Conservation (phyloP, 2,329 filamentous ascomycete species). For the Penicillium sclerotigenum region DNA sequence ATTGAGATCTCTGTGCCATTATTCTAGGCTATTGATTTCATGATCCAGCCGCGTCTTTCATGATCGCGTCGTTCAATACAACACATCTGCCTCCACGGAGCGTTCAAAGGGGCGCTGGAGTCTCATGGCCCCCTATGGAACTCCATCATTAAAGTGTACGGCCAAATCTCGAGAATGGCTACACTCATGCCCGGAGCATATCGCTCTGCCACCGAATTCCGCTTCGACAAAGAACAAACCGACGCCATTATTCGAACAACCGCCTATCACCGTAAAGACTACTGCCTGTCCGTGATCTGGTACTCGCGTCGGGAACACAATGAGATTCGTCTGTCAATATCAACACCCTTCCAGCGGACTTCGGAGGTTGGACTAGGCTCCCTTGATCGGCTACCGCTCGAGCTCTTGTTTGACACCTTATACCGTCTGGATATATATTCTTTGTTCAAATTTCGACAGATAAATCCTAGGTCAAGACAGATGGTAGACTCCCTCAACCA, state of each 20-base stretch:
- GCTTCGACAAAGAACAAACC: conserved; percentile 10
- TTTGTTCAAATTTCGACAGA: conserved; percentile 16
- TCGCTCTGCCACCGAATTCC: conserved; percentile 11
- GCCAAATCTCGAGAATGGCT: conserved; percentile 40
- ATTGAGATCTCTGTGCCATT: too few species aligned
- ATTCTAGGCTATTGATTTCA: too few species aligned
- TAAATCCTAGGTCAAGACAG: conserved; percentile 12
- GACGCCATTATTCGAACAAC: conserved; percentile 21
- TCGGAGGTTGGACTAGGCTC: conserved; percentile 2
- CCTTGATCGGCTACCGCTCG: conserved; percentile 9
- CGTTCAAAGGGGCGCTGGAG: too few species aligned
- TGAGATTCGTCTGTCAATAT: conserved; percentile 6
- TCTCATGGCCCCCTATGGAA: too few species aligned
- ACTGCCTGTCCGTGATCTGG: conserved; percentile 7
- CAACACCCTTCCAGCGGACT: conserved; percentile 9
- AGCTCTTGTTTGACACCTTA: conserved; percentile 6
- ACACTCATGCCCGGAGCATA: conserved; percentile 8
- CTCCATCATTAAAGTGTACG: too few species aligned
- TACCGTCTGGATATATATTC: conserved; percentile 10
- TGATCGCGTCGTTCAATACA: too few species aligned
- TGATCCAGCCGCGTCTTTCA: too few species aligned
- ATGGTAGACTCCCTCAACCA: conserved; percentile 14
- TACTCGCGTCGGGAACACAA: conserved; percentile 7
- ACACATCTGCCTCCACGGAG: too few species aligned
- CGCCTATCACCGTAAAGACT: conserved; percentile 18